Percentiles rank a stretch among this genome's conserved stretches.
phyloP scores from a whole-genome alignment of 805 yeast species.

The Yarrowia hollandica region DNA sequence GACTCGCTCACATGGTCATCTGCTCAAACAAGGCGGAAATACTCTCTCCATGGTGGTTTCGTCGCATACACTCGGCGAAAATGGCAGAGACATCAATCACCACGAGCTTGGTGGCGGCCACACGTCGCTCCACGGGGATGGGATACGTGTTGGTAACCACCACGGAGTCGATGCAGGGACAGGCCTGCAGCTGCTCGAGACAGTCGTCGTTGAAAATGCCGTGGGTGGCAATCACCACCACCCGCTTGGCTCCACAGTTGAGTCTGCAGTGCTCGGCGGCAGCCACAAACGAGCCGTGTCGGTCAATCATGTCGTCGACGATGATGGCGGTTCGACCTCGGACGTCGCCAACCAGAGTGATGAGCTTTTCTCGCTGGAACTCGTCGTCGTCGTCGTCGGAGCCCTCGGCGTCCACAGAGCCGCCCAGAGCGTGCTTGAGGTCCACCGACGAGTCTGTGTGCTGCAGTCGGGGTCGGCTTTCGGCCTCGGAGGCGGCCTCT shows the following conservation, averaged over 20 bases:
- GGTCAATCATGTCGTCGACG: slow-evolving; percentile 95
- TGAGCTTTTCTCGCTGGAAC: slow-evolving; percentile 78
- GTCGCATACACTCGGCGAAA: slow-evolving; percentile 96
- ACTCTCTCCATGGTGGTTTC: slow-evolving; percentile 98
- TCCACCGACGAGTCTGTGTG: slow-evolving; percentile 33
- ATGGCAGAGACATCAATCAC: slow-evolving; percentile 93
- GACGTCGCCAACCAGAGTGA: slow-evolving; percentile 96
- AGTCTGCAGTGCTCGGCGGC: slow-evolving; percentile 97
- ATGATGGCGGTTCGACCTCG: slow-evolving; percentile 88
- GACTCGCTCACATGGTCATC: slow-evolving; percentile 41
- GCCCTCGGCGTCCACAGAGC: slow-evolving; percentile 68
- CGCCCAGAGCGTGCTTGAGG: slow-evolving; percentile 65
- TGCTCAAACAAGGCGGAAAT: slow-evolving; percentile 91
- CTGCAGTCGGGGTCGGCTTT: not conserved
- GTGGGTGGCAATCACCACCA: slow-evolving; percentile 90
- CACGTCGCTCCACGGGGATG: slow-evolving; percentile 60
- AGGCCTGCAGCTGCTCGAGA: slow-evolving; percentile 71
- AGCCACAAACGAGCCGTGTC: slow-evolving; percentile 88
- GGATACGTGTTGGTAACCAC: slow-evolving; percentile 98
- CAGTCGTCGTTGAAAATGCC: slow-evolving; percentile 91
- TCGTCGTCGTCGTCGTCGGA: slow-evolving; percentile 88
- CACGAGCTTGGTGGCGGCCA: slow-evolving; percentile 65
- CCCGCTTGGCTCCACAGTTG: slow-evolving; percentile 94
- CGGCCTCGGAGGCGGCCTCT: slow-evolving; percentile 33
- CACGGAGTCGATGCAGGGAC: slow-evolving; percentile 82